Percentiles rank a stretch among this genome's conserved stretches.
These are phyloP conservation scores for Mycena filopes DNA, from an alignment of 768 basidiomycete species.

Conservation along the genomic window DNA sequence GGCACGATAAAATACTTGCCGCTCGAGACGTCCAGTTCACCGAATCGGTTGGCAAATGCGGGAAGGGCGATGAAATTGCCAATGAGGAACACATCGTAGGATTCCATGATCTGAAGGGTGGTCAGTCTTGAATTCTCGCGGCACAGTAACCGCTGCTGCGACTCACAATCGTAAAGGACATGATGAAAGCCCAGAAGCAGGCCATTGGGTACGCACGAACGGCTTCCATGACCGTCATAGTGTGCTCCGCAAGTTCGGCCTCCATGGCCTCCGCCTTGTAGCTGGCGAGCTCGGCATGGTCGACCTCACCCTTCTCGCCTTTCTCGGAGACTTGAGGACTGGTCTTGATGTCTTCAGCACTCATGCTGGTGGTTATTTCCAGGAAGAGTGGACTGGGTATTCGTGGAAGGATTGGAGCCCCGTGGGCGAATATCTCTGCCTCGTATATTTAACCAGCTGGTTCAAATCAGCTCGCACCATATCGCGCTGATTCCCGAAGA, in stretches of 20 bases:
- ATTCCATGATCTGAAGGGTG: conserved; percentile 31
- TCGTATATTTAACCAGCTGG: no score
- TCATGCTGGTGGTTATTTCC: no score
- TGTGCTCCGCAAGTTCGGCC: conserved; percentile 25
- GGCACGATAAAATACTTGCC: conserved; percentile 17
- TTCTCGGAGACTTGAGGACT: conserved; percentile 2
- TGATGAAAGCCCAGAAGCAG: conserved; percentile 34
- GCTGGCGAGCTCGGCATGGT: conserved; percentile 14
- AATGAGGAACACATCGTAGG: conserved; percentile 34
- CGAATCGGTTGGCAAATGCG: conserved; percentile 25
- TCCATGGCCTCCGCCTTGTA: conserved; percentile 28
- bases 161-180: conserved; percentile 33
- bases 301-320: conserved; percentile 6
- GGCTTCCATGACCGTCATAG: conserved; percentile 33
- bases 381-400: no score
- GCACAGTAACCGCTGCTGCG: not conserved
- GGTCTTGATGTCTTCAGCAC: no score
- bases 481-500: no score
- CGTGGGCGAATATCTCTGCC: no score
- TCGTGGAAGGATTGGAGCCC: no score
- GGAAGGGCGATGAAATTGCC: conserved; percentile 33
- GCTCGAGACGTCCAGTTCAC: conserved; percentile 6
- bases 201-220: conserved; percentile 31
- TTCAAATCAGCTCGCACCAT: no score
- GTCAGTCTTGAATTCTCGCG: not conserved